Evolutionary conservation across 352 stramenopile genomes (phyloP), one percentile per base, ranked within the genome.

Genomic region (Peronospora belbahrii): DNA sequence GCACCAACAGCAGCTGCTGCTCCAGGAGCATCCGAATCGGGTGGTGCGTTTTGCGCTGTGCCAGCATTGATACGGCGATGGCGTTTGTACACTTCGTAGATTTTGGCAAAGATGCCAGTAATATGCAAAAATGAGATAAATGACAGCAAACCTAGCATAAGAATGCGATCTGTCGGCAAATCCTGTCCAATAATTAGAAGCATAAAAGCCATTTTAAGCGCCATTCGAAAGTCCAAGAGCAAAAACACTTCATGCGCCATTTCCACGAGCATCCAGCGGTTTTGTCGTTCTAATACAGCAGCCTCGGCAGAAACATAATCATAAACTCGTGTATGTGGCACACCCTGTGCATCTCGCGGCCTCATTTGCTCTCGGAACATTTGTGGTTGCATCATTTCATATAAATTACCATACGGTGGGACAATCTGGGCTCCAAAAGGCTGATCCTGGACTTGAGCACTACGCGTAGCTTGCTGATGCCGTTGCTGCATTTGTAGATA

Each of bases 151-250:
- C 56, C 64, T 7, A 93, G 77, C 56, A 93, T 68, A 15, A 88
- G 59, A 23, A 90, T 59, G 14, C 82, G 76, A 49, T 88, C 75
- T 13, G 67, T 67, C 2, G 82, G 82, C 7, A 77, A 86, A 47
- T 93, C 82, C 45, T 93, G 78, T 20, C 82, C 78, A 44, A 93
- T 88, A 48, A 93, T 87, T 52, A 90, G 89, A 23, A 93, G 65
- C 82, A 93, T 93, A 48, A 93, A 88, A 14, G 63, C 62, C 82
- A 93, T 93, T 53, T 93, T 93, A 37, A 93, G 56, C 15, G 77
- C 76, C 32, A 93, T 59, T 4, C 77, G 77, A 13, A 85, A 58
- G 51, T 93, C 82, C 27, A 89, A 51, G n/a, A 90, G 59, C 30
- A 58, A 60, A 8, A 75, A 37, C 7, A 87, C 63, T 39, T 88